Evolutionary conservation across 768 basidiomycete genomes (phyloP).

Genomic region (Gloeostereum incarnatum): DNA sequence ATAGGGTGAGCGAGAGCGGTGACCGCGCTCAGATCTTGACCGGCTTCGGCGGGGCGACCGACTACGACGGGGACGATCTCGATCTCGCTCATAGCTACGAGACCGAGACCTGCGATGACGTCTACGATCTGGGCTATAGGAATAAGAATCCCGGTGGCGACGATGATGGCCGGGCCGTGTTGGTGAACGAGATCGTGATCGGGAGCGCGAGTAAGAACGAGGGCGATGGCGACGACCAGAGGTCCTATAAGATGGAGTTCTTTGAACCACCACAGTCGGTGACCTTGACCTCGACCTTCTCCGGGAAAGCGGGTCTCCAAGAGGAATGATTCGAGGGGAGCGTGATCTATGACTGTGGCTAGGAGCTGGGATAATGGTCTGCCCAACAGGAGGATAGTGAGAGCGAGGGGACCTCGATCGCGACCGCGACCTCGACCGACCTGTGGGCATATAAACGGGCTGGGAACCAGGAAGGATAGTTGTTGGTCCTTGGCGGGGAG

Average conservation of each 20-base stretch:
- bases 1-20: constrained; percentile 5
- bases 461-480: no score
- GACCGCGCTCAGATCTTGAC: not conserved
- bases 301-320: not conserved
- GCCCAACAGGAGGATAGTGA: not conserved
- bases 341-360: constrained; percentile 3
- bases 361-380: not conserved
- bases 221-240: constrained; percentile 6
- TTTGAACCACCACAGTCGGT: not conserved
- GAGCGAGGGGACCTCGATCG: constrained; percentile 7
- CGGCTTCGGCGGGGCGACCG: constrained; percentile 5
- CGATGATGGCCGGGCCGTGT: constrained; percentile 1
- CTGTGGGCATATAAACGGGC: not conserved
- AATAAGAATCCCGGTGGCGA: constrained; percentile 12
- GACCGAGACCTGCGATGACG: constrained; percentile 12
- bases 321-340: constrained; percentile 1
- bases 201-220: constrained; percentile 11
- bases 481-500: constrained; percentile 2
- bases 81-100: constrained; percentile 9
- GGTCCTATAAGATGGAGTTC: not conserved
- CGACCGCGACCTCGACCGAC: constrained; percentile 6
- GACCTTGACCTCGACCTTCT: not conserved
- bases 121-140: constrained; percentile 8
- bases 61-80: constrained; percentile 5
- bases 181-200: constrained; percentile 11